These are phyloP conservation scores for Fusarium clavum DNA, from an alignment of 2,329 filamentous ascomycete genomes.

Conservation along the genomic window DNA sequence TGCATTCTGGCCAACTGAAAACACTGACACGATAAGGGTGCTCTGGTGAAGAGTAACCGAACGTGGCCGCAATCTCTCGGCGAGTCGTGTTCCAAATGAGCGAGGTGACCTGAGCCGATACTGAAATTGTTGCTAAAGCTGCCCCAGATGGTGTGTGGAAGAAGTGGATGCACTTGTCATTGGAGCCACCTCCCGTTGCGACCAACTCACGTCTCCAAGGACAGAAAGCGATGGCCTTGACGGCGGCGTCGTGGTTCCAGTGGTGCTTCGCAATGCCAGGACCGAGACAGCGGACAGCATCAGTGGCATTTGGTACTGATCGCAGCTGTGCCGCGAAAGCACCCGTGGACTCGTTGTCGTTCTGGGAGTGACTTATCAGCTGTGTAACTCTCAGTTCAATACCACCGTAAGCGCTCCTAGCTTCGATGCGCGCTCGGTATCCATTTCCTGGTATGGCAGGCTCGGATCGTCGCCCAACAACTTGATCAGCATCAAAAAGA, in stretches of 20 bases:
- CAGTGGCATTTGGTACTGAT: conserved; percentile 46
- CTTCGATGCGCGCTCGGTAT: conserved; percentile 12
- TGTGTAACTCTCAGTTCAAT: conserved; percentile 27
- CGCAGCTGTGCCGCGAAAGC: conserved; percentile 44
- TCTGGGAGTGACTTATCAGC: not conserved
- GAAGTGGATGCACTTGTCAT: conserved; percentile 96
- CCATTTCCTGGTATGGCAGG: not conserved
- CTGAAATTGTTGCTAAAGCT: conserved; percentile 88
- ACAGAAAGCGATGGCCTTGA: conserved; percentile 97
- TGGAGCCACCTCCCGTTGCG: conserved; percentile 91
- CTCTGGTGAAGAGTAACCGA: conserved; percentile 91
- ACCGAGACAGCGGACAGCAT: conserved; percentile 61
- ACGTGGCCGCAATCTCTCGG: conserved; percentile 90
- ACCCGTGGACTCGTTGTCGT: conserved; percentile 1
- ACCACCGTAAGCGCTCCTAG: conserved; percentile 16
- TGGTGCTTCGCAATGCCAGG: conserved; percentile 73
- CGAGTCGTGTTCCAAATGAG: conserved; percentile 89
- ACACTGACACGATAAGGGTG: conserved; percentile 91
- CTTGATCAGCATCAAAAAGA: conserved; percentile 76
- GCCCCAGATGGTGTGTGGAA: conserved; percentile 88
- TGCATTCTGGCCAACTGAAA: conserved; percentile 94
- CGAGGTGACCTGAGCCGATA: conserved; percentile 92
- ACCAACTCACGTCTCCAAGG: conserved; percentile 91
- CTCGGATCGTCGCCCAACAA: conserved; percentile 54
- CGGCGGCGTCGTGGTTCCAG: conserved; percentile 85